Conservation (phyloP, 2,329 filamentous ascomycete species). For the Trichophyton verrucosum region DNA sequence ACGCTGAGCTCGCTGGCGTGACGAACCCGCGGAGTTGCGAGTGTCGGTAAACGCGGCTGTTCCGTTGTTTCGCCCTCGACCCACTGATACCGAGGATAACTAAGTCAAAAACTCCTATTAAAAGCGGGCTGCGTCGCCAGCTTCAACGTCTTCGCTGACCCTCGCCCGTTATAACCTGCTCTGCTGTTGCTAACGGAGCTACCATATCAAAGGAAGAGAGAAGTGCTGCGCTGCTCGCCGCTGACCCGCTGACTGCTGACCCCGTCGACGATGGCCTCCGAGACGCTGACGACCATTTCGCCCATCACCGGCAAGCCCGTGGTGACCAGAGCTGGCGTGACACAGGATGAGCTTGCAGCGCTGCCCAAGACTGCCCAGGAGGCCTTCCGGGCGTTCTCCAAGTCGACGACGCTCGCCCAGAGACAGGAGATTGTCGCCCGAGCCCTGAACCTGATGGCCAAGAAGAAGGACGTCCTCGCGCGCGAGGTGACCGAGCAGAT, state of each 20-base stretch:
- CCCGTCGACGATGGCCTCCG: slow-evolving; percentile 33
- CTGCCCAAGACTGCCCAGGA: slow-evolving; percentile 60
- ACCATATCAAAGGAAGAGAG: neutral
- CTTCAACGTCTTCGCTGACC: neutral
- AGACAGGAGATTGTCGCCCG: slow-evolving; percentile 71
- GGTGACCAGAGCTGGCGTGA: slow-evolving; percentile 63
- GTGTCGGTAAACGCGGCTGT: slow-evolving; percentile 1
- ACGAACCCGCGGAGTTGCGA: neutral
- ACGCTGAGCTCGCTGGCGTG: neutral
- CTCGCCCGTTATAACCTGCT: neutral
- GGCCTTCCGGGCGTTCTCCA: slow-evolving; percentile 65
- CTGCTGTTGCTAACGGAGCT: neutral
- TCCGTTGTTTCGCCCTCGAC: neutral
- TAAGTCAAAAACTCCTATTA: neutral
- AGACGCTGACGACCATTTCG: slow-evolving; percentile 66
- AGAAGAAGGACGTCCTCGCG: slow-evolving; percentile 66
- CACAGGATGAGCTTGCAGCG: slow-evolving; percentile 54
- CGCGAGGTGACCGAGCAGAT: slow-evolving; percentile 86
- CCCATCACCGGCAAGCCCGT: slow-evolving; percentile 78
- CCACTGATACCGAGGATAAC: neutral
- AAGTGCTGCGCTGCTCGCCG: neutral
- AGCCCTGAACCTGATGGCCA: slow-evolving; percentile 57
- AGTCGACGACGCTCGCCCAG: slow-evolving; percentile 62
- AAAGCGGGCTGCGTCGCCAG: neutral
- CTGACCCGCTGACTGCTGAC: neutral